Percentiles rank a stretch among this genome's conserved stretches.
Evolutionary conservation across 768 basidiomycete genomes (phyloP).

Genomic region (Fomitopsis pulvina): DNA sequence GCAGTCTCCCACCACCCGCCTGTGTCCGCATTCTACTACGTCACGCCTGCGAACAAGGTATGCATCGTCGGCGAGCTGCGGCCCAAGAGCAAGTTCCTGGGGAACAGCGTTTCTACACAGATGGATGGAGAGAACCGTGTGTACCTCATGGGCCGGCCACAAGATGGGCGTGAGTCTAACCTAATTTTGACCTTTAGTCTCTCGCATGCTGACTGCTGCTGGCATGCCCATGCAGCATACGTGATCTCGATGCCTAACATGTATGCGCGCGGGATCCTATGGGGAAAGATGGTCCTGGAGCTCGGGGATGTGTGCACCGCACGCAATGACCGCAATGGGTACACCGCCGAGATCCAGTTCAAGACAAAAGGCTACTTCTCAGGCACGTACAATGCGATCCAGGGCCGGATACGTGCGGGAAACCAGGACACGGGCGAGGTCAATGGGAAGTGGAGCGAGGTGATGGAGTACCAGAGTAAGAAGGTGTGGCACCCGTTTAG

Average conservation of each 20-base stretch:
- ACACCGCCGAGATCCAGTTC: constrained; percentile 85
- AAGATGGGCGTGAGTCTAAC: constrained; percentile 69
- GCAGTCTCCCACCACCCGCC: constrained; percentile 94
- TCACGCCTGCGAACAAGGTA: constrained; percentile 84
- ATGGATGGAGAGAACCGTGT: constrained; percentile 97
- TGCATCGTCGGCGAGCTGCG: constrained; percentile 87
- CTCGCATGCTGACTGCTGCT: neutral
- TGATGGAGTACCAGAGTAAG: constrained; percentile 76
- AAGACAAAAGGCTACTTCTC: constrained; percentile 99
- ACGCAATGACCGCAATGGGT: constrained; percentile 70
- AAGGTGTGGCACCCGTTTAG: constrained; percentile 39
- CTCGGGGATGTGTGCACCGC: constrained; percentile 86
- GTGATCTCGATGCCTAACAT: constrained; percentile 97
- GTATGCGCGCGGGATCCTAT: constrained; percentile 84
- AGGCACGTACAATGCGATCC: constrained; percentile 88
- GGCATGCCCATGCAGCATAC: constrained; percentile 49
- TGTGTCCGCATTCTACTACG: constrained; percentile 92
- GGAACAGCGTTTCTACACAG: constrained; percentile 91
- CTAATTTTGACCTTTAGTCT: neutral
- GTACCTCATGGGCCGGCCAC: constrained; percentile 71
- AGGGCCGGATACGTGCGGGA: constrained; percentile 68
- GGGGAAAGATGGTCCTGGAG: constrained; percentile 94
- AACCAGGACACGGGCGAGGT: constrained; percentile 75
- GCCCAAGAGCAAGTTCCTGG: constrained; percentile 94
- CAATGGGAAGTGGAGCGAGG: constrained; percentile 83